Base-by-base conservation (phyloP, 75 land plant species). In the Isoetes taiwanensis region DNA sequence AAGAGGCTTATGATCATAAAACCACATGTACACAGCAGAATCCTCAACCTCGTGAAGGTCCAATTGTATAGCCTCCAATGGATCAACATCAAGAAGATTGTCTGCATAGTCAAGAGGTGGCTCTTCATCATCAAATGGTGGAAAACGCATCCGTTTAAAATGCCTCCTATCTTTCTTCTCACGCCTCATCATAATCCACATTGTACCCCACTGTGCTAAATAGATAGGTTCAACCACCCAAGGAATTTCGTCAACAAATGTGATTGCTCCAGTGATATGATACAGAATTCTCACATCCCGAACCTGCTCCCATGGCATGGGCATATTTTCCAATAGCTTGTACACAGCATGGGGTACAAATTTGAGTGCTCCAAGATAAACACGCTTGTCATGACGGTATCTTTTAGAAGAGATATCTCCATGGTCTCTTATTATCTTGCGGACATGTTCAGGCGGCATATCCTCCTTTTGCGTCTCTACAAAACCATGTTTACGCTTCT, bases 221-320 rank as follows among this genome's bases (percentile, higher is more conserved):
- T 46, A 46, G 50, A 46, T 46, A 16, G 50, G 50, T 23, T 46
- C 50, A 3, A 46, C 50, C 16, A 46, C 50, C 50, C 50, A 46
- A 16, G 50, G 50, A n/a, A 46, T 46, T 23, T 46, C 50, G 16
- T 46, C 50, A 5, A 46, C 50, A n/a, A 46, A 46, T 19, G 50
- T 46, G 16, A 46, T 46, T 6, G 50, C 50, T 6, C 50, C 50
- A n/a, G 50, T 46, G 4, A 46, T 46, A n/a, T 46, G 50, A 16
- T 46, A 46, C 50, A 46, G 50, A 4, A 46, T n/a, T 23, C 25
- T 46, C 16, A 46, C 50, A 6, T 46, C 50, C 8, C 50, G 50
- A 19, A 46, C 50, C 50, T 46, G 50, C 25, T 46, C 50, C 50
- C 50, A 46, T 6, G 50, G 50, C 50, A 46, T 46, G 50, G 50